These are phyloP conservation scores for Chlamydomonas sphaeroides DNA, from an alignment of 139 green algal genomes.

Conservation along the genomic window DNA sequence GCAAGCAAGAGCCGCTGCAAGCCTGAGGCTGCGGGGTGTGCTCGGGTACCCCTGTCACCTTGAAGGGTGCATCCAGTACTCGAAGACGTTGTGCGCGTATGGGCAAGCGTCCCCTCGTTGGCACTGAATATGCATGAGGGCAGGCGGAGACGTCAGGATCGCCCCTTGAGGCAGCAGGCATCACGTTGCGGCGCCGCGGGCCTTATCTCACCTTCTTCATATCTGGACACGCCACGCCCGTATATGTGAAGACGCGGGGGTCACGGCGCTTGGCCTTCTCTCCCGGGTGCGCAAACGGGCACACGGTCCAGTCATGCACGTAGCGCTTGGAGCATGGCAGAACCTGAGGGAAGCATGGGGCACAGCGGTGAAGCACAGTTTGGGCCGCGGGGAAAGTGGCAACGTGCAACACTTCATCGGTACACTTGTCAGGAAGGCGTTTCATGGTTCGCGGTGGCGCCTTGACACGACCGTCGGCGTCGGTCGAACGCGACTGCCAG, in stretches of 20 bases:
- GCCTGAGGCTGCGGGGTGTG: no score
- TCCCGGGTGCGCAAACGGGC: slow-evolving; percentile 92
- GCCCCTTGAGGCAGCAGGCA: no score
- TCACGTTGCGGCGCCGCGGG: no score
- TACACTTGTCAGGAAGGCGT: neutral
- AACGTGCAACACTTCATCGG: neutral
- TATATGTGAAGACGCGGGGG: slow-evolving; percentile 85
- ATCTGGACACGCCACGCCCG: slow-evolving; percentile 92
- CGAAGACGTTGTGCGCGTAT: slow-evolving; percentile 92
- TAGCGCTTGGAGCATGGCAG: slow-evolving; percentile 82
- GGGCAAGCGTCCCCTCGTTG: slow-evolving; percentile 79
- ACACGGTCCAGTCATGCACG: slow-evolving; percentile 86
- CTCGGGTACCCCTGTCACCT: slow-evolving; percentile 34
- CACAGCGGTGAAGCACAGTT: neutral
- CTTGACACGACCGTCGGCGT: no score
- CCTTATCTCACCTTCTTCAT: slow-evolving; percentile 87
- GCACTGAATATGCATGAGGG: no score
- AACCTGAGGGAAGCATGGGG: slow-evolving; percentile 57
- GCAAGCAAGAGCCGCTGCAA: no score
- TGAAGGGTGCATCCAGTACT: slow-evolving; percentile 93
- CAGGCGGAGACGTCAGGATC: no score
- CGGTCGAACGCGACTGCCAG: no score
- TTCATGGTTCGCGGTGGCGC: no score
- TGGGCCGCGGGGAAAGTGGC: no score
- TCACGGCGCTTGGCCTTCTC: slow-evolving; percentile 94